Evolutionary conservation across 1,139 yeast species (phyloP), one percentile per base, ranked within the genome.

Genomic region (Pichia sp.): DNA sequence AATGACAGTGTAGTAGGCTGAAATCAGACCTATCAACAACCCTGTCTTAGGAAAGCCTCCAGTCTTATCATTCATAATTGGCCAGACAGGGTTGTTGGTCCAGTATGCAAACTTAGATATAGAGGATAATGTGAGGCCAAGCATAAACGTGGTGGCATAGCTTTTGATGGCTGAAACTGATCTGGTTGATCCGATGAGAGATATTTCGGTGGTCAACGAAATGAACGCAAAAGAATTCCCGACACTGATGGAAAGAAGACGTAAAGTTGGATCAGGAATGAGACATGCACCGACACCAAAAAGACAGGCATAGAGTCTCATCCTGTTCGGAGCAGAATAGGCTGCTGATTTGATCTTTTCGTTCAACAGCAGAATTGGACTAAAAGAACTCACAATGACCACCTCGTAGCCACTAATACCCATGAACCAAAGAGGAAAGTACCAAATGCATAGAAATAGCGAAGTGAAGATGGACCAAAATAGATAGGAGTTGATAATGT

Each of bases 391-490:
- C 4, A 84, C 67, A 50, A 90, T 75, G 1, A 84, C 79, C 0
- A 87, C 87, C 70, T 93, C 99, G 68, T 87, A 90, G 4, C 99
- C 99, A 2, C 96, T 87, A 55, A 93, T 85, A 8, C 98, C 98
- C 98, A 93, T 90, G 67, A 87, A 82, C 99, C 99, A 93, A 59
- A 93, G 76, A 16, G 99, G 99, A 76, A 93, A 93, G 73, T 88
- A 90, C 99, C 99, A 93, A 51, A 93, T 85, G 66, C 95, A 82
- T 56, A 95, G 78, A 52, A 90, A 87, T 59, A 93, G 74, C 0
- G 97, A 81, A 1, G 98, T 87, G 50, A 82, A 63, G 19, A 85
- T 84, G 0, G 97, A 78, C 97, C 97, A 93, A 68, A 88, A 88
- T 56, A 89, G 76, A 67, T 82, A 85, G 5, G 90, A 76, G 63